A percentile compares a stretch with the other conserved stretches of the same genome.
Conservation (phyloP, 148 eudicot genomes). For the Fagopyrum homotropicum region DNA sequence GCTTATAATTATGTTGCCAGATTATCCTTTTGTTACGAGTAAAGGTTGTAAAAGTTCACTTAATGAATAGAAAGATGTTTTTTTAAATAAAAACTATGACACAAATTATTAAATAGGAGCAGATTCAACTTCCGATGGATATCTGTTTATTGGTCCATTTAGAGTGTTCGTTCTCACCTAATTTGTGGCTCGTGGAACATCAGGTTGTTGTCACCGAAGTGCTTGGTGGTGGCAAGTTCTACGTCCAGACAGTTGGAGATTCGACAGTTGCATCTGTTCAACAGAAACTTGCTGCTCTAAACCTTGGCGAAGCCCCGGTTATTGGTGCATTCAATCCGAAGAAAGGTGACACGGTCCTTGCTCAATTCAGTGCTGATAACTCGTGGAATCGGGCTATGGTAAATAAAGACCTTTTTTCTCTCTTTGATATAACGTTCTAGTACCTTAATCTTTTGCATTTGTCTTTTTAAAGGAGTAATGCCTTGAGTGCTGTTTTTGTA, state of each 20-base stretch:
- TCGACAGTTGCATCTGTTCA: slow-evolving; percentile 64
- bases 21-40: not conserved
- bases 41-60: not conserved
- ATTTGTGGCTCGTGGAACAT: not conserved
- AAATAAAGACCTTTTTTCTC: slow-evolving; percentile 11
- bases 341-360: slow-evolving; percentile 84
- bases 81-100: not conserved
- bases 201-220: slow-evolving; percentile 86
- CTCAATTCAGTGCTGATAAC: slow-evolving; percentile 79
- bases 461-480: not conserved
- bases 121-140: not conserved
- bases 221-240: slow-evolving; percentile 81
- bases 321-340: slow-evolving; percentile 76
- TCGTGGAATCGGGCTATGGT: slow-evolving; percentile 98
- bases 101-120: not conserved
- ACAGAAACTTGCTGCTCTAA: slow-evolving; percentile 72
- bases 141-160: not conserved
- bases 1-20: not conserved
- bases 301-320: slow-evolving; percentile 60
- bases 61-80: not conserved
- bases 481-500: not conserved
- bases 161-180: slow-evolving; percentile 3
- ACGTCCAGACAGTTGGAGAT: slow-evolving; percentile 73
- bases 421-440: not conserved
- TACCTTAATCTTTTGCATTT: not conserved